phyloP scores from a whole-genome alignment of 1,284 basidiomycete genomes.

The Lentinula novae-zelandiae region DNA sequence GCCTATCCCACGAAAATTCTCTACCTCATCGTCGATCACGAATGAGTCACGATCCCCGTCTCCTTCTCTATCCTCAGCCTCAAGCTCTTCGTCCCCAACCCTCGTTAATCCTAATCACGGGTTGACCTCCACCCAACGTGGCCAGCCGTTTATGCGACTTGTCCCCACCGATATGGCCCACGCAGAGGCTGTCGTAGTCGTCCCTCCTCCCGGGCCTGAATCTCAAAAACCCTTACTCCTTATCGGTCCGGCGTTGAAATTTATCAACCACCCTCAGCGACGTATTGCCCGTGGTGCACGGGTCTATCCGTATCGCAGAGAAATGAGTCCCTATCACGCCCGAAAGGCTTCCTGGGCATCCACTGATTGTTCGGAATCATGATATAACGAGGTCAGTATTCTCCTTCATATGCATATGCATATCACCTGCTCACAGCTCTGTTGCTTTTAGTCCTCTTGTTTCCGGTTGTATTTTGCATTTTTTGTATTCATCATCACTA shows the following conservation, averaged over 20 bases:
- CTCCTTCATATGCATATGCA: background rate
- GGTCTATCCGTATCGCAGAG: conserved; percentile 51
- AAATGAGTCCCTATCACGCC: conserved; percentile 15
- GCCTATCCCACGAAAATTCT: conserved; percentile 9
- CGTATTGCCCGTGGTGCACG: conserved; percentile 42
- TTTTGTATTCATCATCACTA: background rate
- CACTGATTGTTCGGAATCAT: background rate
- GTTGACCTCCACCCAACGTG: background rate
- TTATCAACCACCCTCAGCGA: conserved; percentile 34
- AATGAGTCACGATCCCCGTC: conserved; percentile 39
- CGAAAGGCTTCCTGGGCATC: conserved; percentile 3
- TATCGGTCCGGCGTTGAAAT: conserved; percentile 40
- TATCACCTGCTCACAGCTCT: background rate
- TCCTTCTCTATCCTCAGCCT: conserved; percentile 26
- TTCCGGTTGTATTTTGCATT: background rate
- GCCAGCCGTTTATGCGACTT: conserved; percentile 26
- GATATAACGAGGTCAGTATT: background rate
- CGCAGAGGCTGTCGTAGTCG: conserved; percentile 52
- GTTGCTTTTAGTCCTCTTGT: too few relatives aligned
- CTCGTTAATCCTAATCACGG: background rate
- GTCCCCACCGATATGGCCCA: conserved; percentile 44
- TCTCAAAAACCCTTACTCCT: conserved; percentile 34
- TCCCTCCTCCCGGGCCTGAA: conserved; percentile 28
- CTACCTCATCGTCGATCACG: conserved; percentile 27
- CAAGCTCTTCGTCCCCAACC: background rate